Evolutionary conservation across 345 rosid genomes (phyloP), one percentile per base, ranked within the genome.

Genomic region (Dovyalis caffra): DNA sequence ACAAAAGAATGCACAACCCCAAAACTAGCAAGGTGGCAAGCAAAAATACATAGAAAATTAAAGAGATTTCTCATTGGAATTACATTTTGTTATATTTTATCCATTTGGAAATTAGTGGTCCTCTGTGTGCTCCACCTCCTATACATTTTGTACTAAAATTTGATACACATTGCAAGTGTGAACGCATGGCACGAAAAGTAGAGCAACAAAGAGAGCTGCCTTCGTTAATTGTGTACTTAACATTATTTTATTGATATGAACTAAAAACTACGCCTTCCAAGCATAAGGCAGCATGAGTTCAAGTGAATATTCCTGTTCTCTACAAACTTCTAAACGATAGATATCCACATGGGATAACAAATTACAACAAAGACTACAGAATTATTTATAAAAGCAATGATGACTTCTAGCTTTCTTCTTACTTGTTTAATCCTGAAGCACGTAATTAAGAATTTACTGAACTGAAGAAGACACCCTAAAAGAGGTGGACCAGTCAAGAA

Each of bases 401-500:
- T 71, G 88, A 85, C 87, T 85, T 81, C 60, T 53, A 51, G 77
- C 69, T 40, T 76, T 70, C 20, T 37, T 57, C 18, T 11, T 33
- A 29, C 26, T 73, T 79, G 1, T 68, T 60, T 28, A 78, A 29
- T 11, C 3, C 3, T 20, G 70, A 80, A 77, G 80, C 65, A 73
- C 53, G 68, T 35, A 71, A 56, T 4, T 45, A 37, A 58, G 70
- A 56, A 67, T 68, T 72, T 64, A 45, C 57, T 62, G 18, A 65
- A 77, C 25, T 71, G 62, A 35, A 65, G 73, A 74, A 33, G 72
- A 56, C 79, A 56, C 85, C 56, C 77, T 62, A 61, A 56, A 51
- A 75, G 76, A 85, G 86, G 84, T 74, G 87, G 88, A 84, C 88
- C 83, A 72, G 89, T 85, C 87, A 90, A 86, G 85, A 73, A 76